phyloP scores from a whole-genome alignment of 176 grass and related monocot genomes.

The Oryza meyeriana region DNA sequence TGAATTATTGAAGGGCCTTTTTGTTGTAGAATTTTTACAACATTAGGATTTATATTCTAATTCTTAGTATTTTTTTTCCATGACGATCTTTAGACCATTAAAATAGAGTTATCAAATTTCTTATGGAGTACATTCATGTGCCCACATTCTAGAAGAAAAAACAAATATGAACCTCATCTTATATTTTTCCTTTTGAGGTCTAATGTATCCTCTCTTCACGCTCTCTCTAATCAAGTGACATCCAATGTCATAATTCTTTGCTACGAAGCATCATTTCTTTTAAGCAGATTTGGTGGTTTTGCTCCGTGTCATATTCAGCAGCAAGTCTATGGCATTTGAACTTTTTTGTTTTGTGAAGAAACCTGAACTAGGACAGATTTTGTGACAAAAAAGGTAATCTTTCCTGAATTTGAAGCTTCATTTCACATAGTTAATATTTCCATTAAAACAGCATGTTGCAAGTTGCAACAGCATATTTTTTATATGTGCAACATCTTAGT shows the following conservation, averaged over 20 bases:
- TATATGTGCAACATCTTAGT: not conserved
- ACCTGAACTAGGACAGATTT: not conserved
- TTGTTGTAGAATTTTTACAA: not conserved
- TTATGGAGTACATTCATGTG: not conserved
- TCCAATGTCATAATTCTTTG: not conserved
- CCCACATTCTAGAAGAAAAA: not conserved
- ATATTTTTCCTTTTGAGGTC: not conserved
- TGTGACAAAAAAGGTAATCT: too few species aligned
- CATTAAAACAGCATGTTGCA: not conserved
- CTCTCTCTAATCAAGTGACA: not conserved
- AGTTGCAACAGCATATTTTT: not conserved
- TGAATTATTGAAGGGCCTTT: not conserved
- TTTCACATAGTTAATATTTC: not conserved
- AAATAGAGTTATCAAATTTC: not conserved
- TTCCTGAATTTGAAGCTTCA: not conserved
- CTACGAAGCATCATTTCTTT: not conserved
- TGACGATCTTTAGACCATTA: not conserved
- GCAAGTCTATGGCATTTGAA: too few species aligned
- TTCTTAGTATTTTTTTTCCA: not conserved
- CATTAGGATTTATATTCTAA: not conserved
- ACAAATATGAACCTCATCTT: not conserved
- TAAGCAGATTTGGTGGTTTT: not conserved
- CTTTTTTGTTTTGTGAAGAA: not conserved
- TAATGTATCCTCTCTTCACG: not conserved
- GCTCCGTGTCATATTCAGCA: too few species aligned